Base-by-base conservation (phyloP, 495 filamentous ascomycete genomes). In the Pseudevernia furfuracea region DNA sequence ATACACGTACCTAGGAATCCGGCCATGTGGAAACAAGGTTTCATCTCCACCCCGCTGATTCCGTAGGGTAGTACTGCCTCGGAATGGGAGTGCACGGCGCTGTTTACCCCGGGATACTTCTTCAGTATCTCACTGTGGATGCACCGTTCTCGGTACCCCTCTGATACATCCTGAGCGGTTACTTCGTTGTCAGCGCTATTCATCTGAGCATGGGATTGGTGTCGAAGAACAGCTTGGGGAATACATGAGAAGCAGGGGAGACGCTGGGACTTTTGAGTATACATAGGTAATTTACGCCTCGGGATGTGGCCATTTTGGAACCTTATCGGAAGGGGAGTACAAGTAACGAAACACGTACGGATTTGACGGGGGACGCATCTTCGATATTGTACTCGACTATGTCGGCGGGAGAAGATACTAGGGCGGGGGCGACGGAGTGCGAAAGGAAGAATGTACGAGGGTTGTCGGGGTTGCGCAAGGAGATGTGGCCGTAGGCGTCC, bases 401-500 rank as follows among this genome's bases (percentile, higher is more conserved):
- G 68, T 84, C 78, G n/a, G 59, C 34, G 1, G 65, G 46, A 0
- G 72, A 76, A 8, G 77, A 74, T 15, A 84, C 72, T 7, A 76
- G 59, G 6, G 75, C 81, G 3, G 81, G 79, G 12, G 79, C 78
- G 10, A 79, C 63, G 67, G 72, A 70, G 23, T 72, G 68, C 10
- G 79, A 75, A 71, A 83, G 76, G 66, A 84, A 71, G 70, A 81
- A 82, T 25, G 66, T 72, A 8, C 69, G 25, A 3, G 70, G 68
- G 44, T 76, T 74, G 46, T 66, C 19, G 0, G 78, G 79, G 62
- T 83, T 69, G 1, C 81, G 74, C 38, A 83, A 65, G 4, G 81
- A 81, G 41, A 83, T 72, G 56, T 84, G 81, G 49, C 81, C 81
- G 62, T 78, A 84, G 9, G 78, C 80, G 63, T 84, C 81, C 46